These are phyloP conservation scores for Claviceps digitariae DNA, from an alignment of 2,329 filamentous ascomycete genomes.

Conservation along the genomic window DNA sequence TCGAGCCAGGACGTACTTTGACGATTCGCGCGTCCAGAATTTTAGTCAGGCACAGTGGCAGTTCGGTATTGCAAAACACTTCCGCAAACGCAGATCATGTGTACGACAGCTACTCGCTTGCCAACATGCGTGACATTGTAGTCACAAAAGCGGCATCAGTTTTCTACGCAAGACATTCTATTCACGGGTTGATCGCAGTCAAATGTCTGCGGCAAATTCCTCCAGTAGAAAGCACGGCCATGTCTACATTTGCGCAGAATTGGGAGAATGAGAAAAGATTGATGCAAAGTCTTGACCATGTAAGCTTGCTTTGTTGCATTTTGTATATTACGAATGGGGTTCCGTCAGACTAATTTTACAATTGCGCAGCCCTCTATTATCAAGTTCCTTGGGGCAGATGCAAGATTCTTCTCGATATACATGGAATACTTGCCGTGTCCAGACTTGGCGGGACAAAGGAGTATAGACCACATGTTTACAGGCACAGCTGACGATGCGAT, in stretches of 20 bases:
- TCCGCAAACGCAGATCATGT: neutral
- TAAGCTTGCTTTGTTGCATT: neutral
- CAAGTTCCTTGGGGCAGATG: neutral
- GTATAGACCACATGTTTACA: neutral
- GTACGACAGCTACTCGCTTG: neutral
- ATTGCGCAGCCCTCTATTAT: neutral
- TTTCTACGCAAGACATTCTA: neutral
- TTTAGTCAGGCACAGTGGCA: neutral
- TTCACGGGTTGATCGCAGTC: neutral
- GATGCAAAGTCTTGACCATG: neutral
- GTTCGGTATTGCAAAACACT: neutral
- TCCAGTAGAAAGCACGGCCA: too few species aligned
- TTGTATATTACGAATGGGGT: neutral
- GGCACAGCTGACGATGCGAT: neutral
- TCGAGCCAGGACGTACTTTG: neutral
- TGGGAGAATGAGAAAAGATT: neutral
- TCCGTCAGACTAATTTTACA: neutral
- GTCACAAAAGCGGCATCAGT: neutral
- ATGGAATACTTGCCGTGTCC: neutral
- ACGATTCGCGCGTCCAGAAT: neutral
- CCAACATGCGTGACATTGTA: neutral
- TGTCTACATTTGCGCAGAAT: too few species aligned
- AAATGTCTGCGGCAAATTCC: neutral
- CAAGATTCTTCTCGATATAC: neutral
- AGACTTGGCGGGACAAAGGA: neutral